Evolutionary conservation across 768 basidiomycete genomes (phyloP).

Genomic region (Porphyrellus cyaneotinctus): DNA sequence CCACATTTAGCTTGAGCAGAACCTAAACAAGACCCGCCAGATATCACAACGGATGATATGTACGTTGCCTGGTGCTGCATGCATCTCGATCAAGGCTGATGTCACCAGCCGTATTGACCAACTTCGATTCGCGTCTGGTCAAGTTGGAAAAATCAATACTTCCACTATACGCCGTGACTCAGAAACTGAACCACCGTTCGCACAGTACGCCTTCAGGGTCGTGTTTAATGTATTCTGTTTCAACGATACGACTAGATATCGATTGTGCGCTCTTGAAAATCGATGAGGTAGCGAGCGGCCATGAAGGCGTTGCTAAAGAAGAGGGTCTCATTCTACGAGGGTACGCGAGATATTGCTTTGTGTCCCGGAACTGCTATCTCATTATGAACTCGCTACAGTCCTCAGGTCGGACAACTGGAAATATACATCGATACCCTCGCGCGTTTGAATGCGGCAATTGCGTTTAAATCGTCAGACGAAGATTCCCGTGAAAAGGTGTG

Average conservation of each 20-base stretch:
- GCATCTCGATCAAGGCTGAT: conserved; percentile 19
- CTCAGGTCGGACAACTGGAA: conserved; percentile 63
- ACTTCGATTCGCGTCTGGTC: conserved; percentile 77
- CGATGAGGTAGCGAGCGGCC: conserved; percentile 70
- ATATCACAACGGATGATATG: conserved; percentile 85
- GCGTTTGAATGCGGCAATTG: conserved; percentile 73
- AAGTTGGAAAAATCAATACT: conserved; percentile 83
- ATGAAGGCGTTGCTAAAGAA: conserved; percentile 72
- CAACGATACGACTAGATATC: conserved; percentile 52
- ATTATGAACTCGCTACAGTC: conserved; percentile 38
- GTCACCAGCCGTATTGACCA: conserved; percentile 70
- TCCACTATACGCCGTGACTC: conserved; percentile 76
- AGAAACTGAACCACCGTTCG: conserved; percentile 65
- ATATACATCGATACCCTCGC: conserved; percentile 70
- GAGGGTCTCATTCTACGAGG: conserved; percentile 77
- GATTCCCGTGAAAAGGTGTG: conserved; percentile 53
- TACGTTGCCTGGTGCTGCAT: conserved; percentile 35
- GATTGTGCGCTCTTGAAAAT: conserved; percentile 76
- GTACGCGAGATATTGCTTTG: conserved; percentile 33
- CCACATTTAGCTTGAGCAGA: conserved; percentile 67
- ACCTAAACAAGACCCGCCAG: conserved; percentile 79
- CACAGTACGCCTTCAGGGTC: conserved; percentile 50
- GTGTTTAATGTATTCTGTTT: neutral
- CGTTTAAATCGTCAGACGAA: conserved; percentile 62
- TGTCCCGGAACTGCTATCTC: neutral